Evolutionary conservation across 106 monocot species (phyloP).

Genomic region (Hemerocallis citrina): DNA sequence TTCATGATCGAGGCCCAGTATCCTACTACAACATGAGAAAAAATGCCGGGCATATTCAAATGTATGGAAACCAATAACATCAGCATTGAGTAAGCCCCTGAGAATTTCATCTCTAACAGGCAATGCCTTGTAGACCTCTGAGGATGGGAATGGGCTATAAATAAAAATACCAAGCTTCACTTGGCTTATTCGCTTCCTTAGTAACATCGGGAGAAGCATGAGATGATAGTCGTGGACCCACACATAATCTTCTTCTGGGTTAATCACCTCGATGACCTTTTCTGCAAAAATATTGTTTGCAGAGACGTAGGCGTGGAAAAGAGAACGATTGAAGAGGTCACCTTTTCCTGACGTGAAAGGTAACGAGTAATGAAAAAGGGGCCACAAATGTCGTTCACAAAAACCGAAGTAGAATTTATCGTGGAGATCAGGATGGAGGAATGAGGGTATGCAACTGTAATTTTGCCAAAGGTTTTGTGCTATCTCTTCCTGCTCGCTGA

Average conservation of each 20-base stretch:
- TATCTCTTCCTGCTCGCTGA: slow-evolving; percentile 27
- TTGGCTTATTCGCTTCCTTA: slow-evolving; percentile 34
- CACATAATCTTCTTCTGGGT: slow-evolving; percentile 16
- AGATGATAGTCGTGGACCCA: slow-evolving; percentile 55
- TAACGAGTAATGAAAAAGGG: slow-evolving; percentile 53
- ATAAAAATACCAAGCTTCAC: slow-evolving; percentile 46
- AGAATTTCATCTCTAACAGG: slow-evolving; percentile 49
- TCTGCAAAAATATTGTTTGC: slow-evolving; percentile 41
- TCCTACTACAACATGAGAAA: slow-evolving; percentile 26
- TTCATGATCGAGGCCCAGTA: slow-evolving; percentile 38
- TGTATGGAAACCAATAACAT: slow-evolving; percentile 47
- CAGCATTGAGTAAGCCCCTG: slow-evolving; percentile 33
- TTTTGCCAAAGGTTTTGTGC: slow-evolving; percentile 27
- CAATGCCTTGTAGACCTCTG: slow-evolving; percentile 39
- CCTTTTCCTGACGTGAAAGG: slow-evolving; percentile 19
- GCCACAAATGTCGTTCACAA: slow-evolving; percentile 50
- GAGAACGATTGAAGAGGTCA: slow-evolving; percentile 32
- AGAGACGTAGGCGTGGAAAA: slow-evolving; percentile 41
- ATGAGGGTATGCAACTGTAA: slow-evolving; percentile 31
- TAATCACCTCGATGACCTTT: slow-evolving; percentile 37
- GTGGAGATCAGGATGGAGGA: slow-evolving; percentile 26
- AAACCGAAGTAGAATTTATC: slow-evolving; percentile 43
- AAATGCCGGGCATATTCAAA: slow-evolving; percentile 39
- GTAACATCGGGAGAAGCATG: slow-evolving; percentile 47
- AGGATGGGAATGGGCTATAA: slow-evolving; percentile 43